Base-by-base conservation (phyloP, 352 stramenopile genomes). In the Phytopythium ostracodes region DNA sequence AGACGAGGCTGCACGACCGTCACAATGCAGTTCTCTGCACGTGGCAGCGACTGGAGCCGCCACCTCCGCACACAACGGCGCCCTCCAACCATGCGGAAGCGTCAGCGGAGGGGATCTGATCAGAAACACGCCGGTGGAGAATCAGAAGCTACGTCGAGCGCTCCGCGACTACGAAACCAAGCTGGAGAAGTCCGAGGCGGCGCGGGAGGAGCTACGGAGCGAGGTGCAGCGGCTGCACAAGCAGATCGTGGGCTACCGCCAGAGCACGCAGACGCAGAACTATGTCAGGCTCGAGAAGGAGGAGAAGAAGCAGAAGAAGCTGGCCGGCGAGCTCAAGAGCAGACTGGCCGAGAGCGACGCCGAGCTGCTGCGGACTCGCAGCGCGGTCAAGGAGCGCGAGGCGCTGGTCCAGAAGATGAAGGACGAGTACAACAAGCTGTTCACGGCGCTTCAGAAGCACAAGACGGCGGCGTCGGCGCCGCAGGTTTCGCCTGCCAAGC, bases 341-440 rank as follows among this genome's bases (percentile, higher is more conserved):
- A 59, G 59, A 35, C 42, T 82, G 22, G 42, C 31, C 0, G 77
- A 88, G 18, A 71, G 62, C 15, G 81, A 89, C 11, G 64, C 73
- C 6, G 81, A 89, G 47, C 59, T 89, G 27, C 35, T 91, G 40
- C 76, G 81, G 15, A 83, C 70, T 5, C 76, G 79, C 46, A 74
- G 67, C 4, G 44, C 60, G 2, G 50, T 89, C 14, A 89, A 87
- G 62, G 78, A 88, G 59, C 74, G 76, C 17, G 78, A 87, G 14
- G 43, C 43, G 10, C 59, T 72, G n/a, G 72, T 87, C 29, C 66
- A 76, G 17, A 67, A 73, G 27, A 91, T 88, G 82, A 85, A 81
- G 38, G 70, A 82, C 43, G 84, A 93, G 60, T 93, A 93, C 64
- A 77, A 81, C 56, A 87, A 79, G 40, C 56, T 93, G 15, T 93